These are phyloP conservation scores for Diospyros kaki DNA, from an alignment of 148 eudicot species.

Conservation along the genomic window DNA sequence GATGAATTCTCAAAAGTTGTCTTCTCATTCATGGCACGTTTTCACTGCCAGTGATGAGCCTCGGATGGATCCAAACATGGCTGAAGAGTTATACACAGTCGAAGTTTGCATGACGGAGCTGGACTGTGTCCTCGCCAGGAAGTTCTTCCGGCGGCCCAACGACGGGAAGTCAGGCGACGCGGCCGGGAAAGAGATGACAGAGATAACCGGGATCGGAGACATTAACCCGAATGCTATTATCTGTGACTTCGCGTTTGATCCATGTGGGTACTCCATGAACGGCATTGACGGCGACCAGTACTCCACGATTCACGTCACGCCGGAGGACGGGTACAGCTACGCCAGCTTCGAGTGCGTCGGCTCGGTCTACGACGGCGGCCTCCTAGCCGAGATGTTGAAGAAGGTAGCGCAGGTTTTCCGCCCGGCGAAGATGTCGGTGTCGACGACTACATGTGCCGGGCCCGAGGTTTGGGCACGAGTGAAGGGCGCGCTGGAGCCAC, in stretches of 20 bases:
- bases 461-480: conserved; percentile 33
- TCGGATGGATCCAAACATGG: background rate
- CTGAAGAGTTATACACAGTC: conserved; percentile 31
- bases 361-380: conserved; percentile 28
- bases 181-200: conserved; percentile 64
- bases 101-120: conserved; percentile 79
- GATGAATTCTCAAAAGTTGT: conserved; percentile 37
- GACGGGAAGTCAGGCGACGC: conserved; percentile 37
- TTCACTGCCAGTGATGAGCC: conserved; percentile 43
- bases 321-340: conserved; percentile 73
- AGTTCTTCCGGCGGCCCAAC: conserved; percentile 42
- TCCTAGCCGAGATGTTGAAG: conserved; percentile 29
- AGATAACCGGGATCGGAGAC: conserved; percentile 37
- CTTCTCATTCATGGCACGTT: conserved; percentile 57
- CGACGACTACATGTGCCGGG: conserved; percentile 39
- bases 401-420: conserved; percentile 55
- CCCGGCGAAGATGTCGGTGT: conserved; percentile 51
- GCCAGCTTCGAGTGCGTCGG: conserved; percentile 72
- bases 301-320: conserved; percentile 78
- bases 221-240: conserved; percentile 46
- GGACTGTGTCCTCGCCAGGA: conserved; percentile 37
- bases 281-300: conserved; percentile 48
- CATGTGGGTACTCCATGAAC: conserved; percentile 82
- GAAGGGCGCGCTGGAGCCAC: conserved; percentile 38
- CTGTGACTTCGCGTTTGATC: conserved; percentile 72